Evolutionary conservation across 2,329 filamentous ascomycete genomes (phyloP).

Genomic region (Claviceps maximensis): DNA sequence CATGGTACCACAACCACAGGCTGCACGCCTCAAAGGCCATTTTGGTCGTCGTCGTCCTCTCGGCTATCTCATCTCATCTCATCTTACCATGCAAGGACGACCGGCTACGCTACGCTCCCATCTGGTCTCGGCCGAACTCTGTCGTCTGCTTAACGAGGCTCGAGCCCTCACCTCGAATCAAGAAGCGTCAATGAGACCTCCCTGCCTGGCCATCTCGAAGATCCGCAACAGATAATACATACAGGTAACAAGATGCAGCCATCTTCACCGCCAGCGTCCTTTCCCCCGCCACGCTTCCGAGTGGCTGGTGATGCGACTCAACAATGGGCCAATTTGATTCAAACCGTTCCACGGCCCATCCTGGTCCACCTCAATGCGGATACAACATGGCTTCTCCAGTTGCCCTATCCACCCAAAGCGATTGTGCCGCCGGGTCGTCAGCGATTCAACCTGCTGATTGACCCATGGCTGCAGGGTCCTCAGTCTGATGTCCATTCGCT

Average conservation of each 20-base stretch:
- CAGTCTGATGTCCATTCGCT: slow-evolving; percentile 51
- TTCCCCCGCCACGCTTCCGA: slow-evolving; percentile 2
- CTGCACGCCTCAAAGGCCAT: not conserved
- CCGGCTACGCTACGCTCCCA: not conserved
- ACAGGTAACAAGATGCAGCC: not conserved
- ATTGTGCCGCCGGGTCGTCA: slow-evolving; percentile 28
- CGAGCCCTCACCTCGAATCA: not conserved
- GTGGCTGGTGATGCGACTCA: slow-evolving; percentile 7
- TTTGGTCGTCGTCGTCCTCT: too few relatives aligned
- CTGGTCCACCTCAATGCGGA: slow-evolving; percentile 55
- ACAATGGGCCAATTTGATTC: slow-evolving; percentile 11
- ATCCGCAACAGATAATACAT: not conserved
- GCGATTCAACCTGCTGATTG: slow-evolving; percentile 52
- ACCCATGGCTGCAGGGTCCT: slow-evolving; percentile 50
- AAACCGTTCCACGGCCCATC: slow-evolving; percentile 21
- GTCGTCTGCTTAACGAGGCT: too few relatives aligned
- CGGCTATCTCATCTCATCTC: not conserved
- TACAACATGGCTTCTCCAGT: slow-evolving; percentile 53
- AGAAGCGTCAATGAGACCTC: not conserved
- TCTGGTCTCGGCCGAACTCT: not conserved
- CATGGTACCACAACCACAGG: not conserved
- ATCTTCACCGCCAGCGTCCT: not conserved
- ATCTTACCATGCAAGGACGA: slow-evolving; percentile 1
- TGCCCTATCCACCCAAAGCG: slow-evolving; percentile 38
- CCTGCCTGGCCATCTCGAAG: not conserved